These are phyloP conservation scores for Rhodotorula sp. DNA, from an alignment of 1,284 basidiomycete species.

Conservation along the genomic window DNA sequence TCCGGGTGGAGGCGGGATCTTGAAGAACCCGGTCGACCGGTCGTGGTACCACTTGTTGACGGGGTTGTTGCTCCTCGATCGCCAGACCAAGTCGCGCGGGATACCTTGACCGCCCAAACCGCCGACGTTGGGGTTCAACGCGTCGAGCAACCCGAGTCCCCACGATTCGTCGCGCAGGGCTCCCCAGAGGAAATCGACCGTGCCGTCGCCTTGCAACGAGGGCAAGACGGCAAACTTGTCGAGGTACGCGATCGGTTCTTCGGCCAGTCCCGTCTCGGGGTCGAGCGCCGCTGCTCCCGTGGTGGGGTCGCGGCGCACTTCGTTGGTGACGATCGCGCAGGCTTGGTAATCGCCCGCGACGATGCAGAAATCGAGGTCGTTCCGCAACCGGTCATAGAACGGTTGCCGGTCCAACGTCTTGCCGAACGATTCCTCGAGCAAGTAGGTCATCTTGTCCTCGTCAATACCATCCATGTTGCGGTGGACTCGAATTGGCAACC, in stretches of 20 bases:
- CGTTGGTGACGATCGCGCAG: conserved; percentile 89
- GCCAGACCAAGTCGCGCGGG: conserved; percentile 94
- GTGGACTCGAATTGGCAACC: conserved; percentile 80
- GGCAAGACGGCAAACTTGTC: conserved; percentile 99
- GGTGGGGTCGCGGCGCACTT: conserved; percentile 50
- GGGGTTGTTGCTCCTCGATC: conserved; percentile 85
- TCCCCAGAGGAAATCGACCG: conserved; percentile 99
- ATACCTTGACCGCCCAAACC: conserved; percentile 82
- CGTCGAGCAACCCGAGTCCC: conserved; percentile 87
- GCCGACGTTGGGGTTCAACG: conserved; percentile 87
- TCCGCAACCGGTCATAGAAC: conserved; percentile 76
- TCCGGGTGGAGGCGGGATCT: conserved; percentile 55
- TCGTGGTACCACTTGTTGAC: conserved; percentile 99
- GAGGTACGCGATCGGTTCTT: conserved; percentile 73
- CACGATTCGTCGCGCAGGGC: conserved; percentile 98
- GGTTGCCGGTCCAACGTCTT: conserved; percentile 67
- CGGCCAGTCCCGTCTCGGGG: conserved; percentile 43
- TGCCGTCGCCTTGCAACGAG: conserved; percentile 92
- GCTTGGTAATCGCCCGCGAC: conserved; percentile 95
- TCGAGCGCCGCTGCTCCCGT: not conserved
- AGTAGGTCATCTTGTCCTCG: conserved; percentile 66
- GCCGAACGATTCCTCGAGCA: conserved; percentile 85
- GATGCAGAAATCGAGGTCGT: conserved; percentile 84
- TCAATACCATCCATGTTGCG: conserved; percentile 66
- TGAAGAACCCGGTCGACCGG: conserved; percentile 83